Base-by-base conservation (phyloP, 2,329 filamentous ascomycete species). In the Penicillium aurantiogriseum region DNA sequence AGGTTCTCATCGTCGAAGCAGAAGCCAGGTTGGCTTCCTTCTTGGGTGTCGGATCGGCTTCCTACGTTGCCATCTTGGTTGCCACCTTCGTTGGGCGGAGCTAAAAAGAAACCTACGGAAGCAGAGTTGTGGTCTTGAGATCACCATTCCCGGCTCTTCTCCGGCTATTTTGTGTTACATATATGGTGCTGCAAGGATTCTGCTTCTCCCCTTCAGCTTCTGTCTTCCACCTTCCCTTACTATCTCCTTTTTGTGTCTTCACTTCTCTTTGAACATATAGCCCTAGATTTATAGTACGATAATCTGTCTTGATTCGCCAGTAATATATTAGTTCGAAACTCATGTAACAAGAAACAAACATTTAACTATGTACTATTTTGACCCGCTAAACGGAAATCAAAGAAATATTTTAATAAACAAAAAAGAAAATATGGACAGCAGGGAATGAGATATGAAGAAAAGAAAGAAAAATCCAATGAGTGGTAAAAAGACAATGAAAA, bases 121-220 rank as follows among this genome's bases (percentile, higher is more conserved):
- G 52, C 58, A 29, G 65, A 67, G 15, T 39, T 67, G 25, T 67
- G 62, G 58, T 60, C 59, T 54, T 67, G 54, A 65, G 10, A 48
- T 31, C 27, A 19, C 7, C 13, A 5, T n/a, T n/a, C 13, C 9
- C n/a, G 15, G 13, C 23, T 25, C 21, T 21, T 45, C 13, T 45
- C 38, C 17, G 11, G 29, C 23, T 25, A 19, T 19, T 17, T 23
- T 27, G 15, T 4, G 6, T 44, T 19, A 17, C n/a, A 19, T 36
- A 29, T 29, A 3, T 38, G 31, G 17, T 39, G 33, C 8, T 38
- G 31, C 23, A 9, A 23, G 35, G 9, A 17, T 29, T 50, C 11
- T 27, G 15, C 17, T 23, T 36, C 23, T 19, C 13, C 33, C 35
- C 15, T 40, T 17, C 19, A 19, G 23, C 25, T 38, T 36, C 10